Evolutionary conservation across 495 filamentous ascomycete species (phyloP), one percentile per base, ranked within the genome.

Genomic region (Halenospora varia): DNA sequence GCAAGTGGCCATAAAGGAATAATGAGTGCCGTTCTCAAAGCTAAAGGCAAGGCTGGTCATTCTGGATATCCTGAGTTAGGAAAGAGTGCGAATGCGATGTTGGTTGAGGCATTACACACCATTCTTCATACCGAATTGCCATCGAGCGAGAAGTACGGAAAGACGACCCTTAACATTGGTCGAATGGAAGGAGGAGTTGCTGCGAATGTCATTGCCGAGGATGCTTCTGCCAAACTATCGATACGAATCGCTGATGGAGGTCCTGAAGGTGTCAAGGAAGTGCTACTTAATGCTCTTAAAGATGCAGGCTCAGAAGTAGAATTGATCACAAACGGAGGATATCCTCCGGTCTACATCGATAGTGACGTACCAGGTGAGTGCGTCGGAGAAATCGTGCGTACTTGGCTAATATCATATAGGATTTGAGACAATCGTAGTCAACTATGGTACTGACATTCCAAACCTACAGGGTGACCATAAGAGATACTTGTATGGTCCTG

Each of bases 401-500:
- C 49, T 19, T 48, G 25, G n/a, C 56, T 60, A 42, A 56, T 4
- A 23, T 39, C 2, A 22, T 58, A 17, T 22, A 81, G 80, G 90
- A 0, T 96, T 96, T 57, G 81, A 92, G 25, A 84, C 82, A 0
- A 84, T 83, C 10, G 83, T 88, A 0, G 89, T 90, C 2, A 96
- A 95, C 59, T 97, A 97, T 66, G 93, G 93, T 2, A 97, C 93
- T 10, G 93, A 97, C 71, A 85, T 96, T 26, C 88, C 89, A 1
- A 85, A 90, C 56, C 66, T 97, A 44, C 61, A 82, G 18, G 82
- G 85, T 6, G 77, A 84, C 25, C 88, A 93, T 48, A 88, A 87
- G 71, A 80, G 85, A 51, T 97, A 96, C 25, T 22, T 57, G 20
- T 57, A 57, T 19, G 54, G 54, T 10, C 42, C 54, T 11, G 54